Evolutionary conservation across 1,284 basidiomycete species (phyloP), one percentile per base, ranked within the genome.

Genomic region (Bjerkandera adusta): DNA sequence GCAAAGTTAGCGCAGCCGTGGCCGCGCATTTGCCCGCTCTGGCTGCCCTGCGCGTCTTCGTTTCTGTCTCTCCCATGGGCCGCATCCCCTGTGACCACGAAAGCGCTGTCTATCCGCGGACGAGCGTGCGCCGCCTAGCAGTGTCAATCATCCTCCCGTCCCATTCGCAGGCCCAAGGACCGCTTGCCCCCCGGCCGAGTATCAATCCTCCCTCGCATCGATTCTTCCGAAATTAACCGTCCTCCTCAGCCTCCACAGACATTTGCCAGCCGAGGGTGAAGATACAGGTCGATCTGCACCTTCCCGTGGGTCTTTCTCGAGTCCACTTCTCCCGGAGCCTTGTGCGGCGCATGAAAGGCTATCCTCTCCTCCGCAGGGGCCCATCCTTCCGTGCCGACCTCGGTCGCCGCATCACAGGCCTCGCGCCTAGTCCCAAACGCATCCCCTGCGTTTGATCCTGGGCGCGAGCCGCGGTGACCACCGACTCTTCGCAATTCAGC

Each of bases 251-350:
- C 11, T 42, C 26, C 36, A 10, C 34, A n/a, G 21, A 20, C 12
- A 16, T 4, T 24, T 20, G 15, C 2, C 32, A 10, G 20, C 42
- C 29, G 39, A 12, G 27, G 8, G 7, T 21, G 22, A 34, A 35
- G 38, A 47, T 39, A 47, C 38, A 39, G 34, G 45, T 47, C 22
- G 46, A 48, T 48, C 46, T 48, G 46, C 46, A 40, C 12, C 32
- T 24, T 48, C 36, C 46, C 30, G 39, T 36, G 36, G 39, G 46
- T 36, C 34, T 25, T 34, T 25, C 40, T 26, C 44, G 16, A 20
- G 33, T 36, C 33, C 37, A 15, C 46, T 48, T 48, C 46, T 47
- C 45, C 45, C 45, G 45, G 33, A 26, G 26, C 25, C 18, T n/a
- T n/a, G n/a, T 26, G 38, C 38, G 34, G 38, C 38, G 42, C 45